Conservation (phyloP, 1,284 basidiomycete genomes). For the Neolentinus lepideus region DNA sequence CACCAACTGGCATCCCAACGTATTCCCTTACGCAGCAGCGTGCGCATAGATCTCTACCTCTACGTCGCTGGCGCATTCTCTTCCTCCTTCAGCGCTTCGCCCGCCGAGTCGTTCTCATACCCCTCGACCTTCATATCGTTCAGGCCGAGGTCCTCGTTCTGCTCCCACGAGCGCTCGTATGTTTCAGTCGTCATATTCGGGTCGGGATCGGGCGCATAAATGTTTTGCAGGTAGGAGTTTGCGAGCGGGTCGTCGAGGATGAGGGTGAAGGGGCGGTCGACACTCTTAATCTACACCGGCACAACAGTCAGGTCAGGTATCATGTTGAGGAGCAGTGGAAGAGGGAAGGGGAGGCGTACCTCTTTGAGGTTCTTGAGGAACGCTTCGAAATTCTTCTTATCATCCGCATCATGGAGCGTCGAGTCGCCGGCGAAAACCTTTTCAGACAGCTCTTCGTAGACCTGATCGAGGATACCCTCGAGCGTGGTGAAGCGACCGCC, state of each 20-base stretch:
- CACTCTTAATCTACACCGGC: too few relatives aligned
- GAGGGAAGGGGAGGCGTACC: constrained; percentile 35
- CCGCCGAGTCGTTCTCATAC: constrained; percentile 44
- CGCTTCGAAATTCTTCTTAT: constrained; percentile 53
- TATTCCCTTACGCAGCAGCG: too few relatives aligned
- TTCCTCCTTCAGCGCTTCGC: constrained; percentile 6
- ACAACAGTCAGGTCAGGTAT: constrained; percentile 31
- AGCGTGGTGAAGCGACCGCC: constrained; percentile 98
- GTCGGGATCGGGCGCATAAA: constrained; percentile 90
- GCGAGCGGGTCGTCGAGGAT: constrained; percentile 94
- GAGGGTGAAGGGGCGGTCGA: constrained; percentile 77
- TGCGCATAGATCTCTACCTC: too few relatives aligned
- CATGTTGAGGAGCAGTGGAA: constrained; percentile 3
- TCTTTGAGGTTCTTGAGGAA: constrained; percentile 82
- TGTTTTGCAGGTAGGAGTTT: constrained; percentile 94
- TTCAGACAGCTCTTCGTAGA: constrained; percentile 92
- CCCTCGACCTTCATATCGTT: constrained; percentile 95
- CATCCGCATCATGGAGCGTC: constrained; percentile 26
- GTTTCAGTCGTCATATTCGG: constrained; percentile 83
- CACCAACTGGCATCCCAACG: too few relatives aligned
- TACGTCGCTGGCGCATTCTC: constrained; percentile 1
- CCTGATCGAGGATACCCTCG: constrained; percentile 91
- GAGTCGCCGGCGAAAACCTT: constrained; percentile 88
- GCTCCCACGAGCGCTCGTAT: constrained; percentile 84
- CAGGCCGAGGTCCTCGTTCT: constrained; percentile 94